Conservation (phyloP, 768 basidiomycete genomes). For the Suillus bovinus region DNA sequence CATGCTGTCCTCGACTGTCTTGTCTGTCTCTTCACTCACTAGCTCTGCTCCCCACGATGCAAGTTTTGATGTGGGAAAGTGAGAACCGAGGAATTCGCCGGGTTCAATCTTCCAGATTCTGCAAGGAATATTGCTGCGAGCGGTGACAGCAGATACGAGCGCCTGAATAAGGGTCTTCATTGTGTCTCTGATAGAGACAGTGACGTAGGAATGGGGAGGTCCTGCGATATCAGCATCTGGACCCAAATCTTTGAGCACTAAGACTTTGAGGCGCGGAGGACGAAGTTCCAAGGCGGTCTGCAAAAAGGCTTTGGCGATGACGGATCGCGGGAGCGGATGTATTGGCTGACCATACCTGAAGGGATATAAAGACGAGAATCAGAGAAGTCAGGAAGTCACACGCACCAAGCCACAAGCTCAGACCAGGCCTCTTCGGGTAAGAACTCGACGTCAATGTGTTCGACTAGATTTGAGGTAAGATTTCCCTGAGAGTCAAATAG, state of each 20-base stretch:
- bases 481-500: conserved; percentile 58
- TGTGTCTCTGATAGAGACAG: conserved; percentile 54
- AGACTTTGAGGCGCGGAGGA: conserved; percentile 64
- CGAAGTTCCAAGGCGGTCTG: conserved; percentile 66
- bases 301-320: conserved; percentile 60
- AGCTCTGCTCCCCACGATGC: conserved; percentile 37
- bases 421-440: conserved; percentile 75
- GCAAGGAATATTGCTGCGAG: conserved; percentile 38
- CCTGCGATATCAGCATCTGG: conserved; percentile 29
- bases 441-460: conserved; percentile 73
- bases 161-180: conserved; percentile 42
- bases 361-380: background rate
- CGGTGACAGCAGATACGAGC: conserved; percentile 40
- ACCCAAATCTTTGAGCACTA: conserved; percentile 39
- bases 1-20: conserved; percentile 57
- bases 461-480: conserved; percentile 45
- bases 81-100: conserved; percentile 32
- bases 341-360: conserved; percentile 70
- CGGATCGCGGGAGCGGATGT: conserved; percentile 60
- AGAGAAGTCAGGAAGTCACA: conserved; percentile 4
- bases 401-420: conserved; percentile 60
- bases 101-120: conserved; percentile 66
- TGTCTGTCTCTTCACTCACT: conserved; percentile 43
- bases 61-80: conserved; percentile 30
- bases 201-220: conserved; percentile 36